A percentile compares a stretch with the other conserved stretches of the same genome.
phyloP scores from a whole-genome alignment of 768 basidiomycete genomes.

The Collybiopsis luxurians region DNA sequence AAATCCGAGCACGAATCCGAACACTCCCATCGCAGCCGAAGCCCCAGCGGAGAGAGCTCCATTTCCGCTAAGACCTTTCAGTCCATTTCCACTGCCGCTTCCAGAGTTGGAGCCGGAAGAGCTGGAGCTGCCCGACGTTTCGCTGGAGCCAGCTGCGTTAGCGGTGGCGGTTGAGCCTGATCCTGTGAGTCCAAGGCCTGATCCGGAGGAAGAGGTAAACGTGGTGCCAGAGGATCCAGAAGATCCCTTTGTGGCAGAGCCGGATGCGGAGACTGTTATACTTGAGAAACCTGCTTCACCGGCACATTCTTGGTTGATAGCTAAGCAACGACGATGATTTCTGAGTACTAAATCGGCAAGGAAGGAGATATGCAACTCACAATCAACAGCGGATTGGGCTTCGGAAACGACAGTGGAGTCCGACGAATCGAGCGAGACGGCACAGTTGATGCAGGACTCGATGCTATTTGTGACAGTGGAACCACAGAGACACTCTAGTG shows the following conservation, averaged over 20 bases:
- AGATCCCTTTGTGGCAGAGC: background rate
- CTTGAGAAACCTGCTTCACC: background rate
- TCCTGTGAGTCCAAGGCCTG: no score
- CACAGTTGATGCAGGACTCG: slow-evolving; percentile 5
- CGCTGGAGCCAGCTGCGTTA: background rate
- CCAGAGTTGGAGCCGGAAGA: background rate
- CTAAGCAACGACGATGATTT: no score
- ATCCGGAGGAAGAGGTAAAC: background rate
- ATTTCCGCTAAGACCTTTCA: background rate
- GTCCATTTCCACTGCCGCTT: background rate
- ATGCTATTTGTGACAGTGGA: background rate
- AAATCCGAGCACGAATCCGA: background rate
- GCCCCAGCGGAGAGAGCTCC: background rate
- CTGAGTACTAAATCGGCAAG: no score
- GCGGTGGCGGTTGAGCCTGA: background rate
- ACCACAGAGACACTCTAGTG: background rate
- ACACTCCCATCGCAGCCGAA: background rate
- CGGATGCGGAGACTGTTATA: background rate
- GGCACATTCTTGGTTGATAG: background rate
- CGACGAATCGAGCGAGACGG: background rate
- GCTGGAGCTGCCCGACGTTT: no score
- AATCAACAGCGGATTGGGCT: background rate
- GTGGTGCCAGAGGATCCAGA: background rate
- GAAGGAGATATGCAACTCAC: no score
- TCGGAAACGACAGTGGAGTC: background rate